Evolutionary conservation across 2,329 filamentous ascomycete species (phyloP).

Genomic region (Pseudogymnoascus sp.): DNA sequence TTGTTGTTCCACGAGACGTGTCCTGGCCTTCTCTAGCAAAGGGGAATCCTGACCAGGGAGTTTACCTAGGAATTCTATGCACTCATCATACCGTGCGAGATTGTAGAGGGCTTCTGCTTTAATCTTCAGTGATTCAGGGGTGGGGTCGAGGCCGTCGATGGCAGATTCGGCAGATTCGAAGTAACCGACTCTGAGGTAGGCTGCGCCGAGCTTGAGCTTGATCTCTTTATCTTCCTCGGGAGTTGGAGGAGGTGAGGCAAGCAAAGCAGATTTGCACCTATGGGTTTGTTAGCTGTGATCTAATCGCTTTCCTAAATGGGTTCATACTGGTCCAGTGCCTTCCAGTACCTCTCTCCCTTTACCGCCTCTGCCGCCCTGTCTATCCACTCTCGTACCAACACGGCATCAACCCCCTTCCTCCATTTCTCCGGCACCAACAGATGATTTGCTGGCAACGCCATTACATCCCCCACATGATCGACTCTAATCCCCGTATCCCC

Average conservation of each 20-base stretch:
- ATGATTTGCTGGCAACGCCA: background rate
- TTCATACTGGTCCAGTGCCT: background rate
- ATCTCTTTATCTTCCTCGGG: background rate
- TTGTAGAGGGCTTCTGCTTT: background rate
- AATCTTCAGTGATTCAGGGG: background rate
- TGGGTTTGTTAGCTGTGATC: background rate
- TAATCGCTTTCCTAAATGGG: background rate
- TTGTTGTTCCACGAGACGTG: conserved; percentile 32
- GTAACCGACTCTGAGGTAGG: conserved; percentile 60
- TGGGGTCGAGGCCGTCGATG: conserved; percentile 31
- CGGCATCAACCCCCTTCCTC: background rate
- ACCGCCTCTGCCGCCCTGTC: background rate
- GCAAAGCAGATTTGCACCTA: background rate
- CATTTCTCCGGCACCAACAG: background rate
- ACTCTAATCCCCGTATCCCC: conserved; percentile 2
- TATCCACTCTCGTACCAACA: background rate
- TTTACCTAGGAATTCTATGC: conserved; percentile 14
- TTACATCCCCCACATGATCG: background rate
- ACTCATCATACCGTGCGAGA: conserved; percentile 11
- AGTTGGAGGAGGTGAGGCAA: background rate
- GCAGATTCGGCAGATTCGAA: conserved; percentile 67
- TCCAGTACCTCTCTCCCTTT: background rate
- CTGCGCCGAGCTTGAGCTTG: conserved; percentile 46
- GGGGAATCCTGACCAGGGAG: background rate
- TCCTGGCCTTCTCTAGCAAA: conserved; percentile 13